Percentiles rank a stretch among this genome's conserved stretches.
These are phyloP conservation scores for Chlamydomonas asymmetrica DNA, from an alignment of 139 green algal species.

Conservation along the genomic window DNA sequence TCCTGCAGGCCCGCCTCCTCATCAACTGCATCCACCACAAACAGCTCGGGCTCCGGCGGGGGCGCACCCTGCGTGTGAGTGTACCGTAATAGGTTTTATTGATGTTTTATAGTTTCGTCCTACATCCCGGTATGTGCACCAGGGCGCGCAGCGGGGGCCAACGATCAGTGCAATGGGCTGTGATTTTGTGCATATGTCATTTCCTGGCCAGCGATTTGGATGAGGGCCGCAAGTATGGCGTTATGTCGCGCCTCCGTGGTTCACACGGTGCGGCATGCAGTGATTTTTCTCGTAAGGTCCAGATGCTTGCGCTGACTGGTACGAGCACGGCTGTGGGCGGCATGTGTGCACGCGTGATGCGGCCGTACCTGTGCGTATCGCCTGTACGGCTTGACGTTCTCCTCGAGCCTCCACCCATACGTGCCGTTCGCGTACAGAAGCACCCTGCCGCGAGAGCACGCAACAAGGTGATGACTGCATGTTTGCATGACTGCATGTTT, in stretches of 20 bases:
- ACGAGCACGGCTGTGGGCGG: not conserved
- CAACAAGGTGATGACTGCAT: not conserved
- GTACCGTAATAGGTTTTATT: not conserved
- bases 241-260: no score
- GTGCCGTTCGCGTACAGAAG: conserved; percentile 17
- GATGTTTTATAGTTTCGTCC: not conserved
- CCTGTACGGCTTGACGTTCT: conserved; percentile 24
- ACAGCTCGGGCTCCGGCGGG: conserved; percentile 25
- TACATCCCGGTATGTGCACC: not conserved
- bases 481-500: no score
- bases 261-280: not conserved
- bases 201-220: no score
- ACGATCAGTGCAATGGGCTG: not conserved
- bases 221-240: no score
- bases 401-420: conserved; percentile 25
- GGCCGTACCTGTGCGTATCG: conserved; percentile 14
- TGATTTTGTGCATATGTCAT: not conserved
- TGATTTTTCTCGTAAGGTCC: not conserved
- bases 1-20: conserved; percentile 23
- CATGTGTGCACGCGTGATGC: not conserved
- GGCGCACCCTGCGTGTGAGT: not conserved
- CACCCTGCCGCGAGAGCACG: not conserved
- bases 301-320: not conserved
- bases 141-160: not conserved
- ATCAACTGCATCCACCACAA: conserved; percentile 6